Base-by-base conservation (phyloP, 805 yeast species). In the Debaryomyces castellii region DNA sequence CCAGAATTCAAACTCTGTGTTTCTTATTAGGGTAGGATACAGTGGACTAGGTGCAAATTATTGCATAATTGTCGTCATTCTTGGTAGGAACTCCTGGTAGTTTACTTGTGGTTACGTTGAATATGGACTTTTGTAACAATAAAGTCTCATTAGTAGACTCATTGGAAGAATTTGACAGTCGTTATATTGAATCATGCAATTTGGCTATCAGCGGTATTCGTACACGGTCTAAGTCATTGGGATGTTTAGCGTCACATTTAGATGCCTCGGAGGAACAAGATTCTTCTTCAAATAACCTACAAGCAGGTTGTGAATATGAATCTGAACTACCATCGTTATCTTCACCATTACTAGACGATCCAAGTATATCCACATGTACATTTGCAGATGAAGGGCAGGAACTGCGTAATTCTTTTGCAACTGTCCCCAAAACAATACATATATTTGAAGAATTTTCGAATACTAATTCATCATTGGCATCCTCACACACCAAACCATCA, bases 81-180 rank as follows among this genome's bases (percentile, higher is more conserved):
- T 17, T 8, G 34, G 10, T 30, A 30, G 28, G 11, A 30, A 17
- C 34, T 30, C 20, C 16, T 30, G 9, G 34, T 30, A 30, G 34
- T 30, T 17, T 30, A 20, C 5, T 30, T 16, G 28, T 25, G 34
- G 18, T 30, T 7, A 9, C 5, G 12, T 8, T 30, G 20, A 30
- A 30, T 10, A 30, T 30, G 34, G 18, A 30, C 7, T 30, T 30
- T 16, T 30, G 18, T 30, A 17, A 30, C 8, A 16, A 30, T 16
- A 30, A 30, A 10, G 16, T 35, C 14, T 18, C 22, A 11, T 6
- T 37, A 8, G 60, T 55, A 44, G 64, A 58, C 41, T 53, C 60
- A 4, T 46, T 60, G 40, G 62, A 59, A 39, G 64, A 60, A 32
- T 60, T 60, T 48, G 64, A 60, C 42, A 24, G 51, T 20, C 49